Conservation (phyloP, 2,329 filamentous ascomycete genomes). For the Aspergillus sp. region DNA sequence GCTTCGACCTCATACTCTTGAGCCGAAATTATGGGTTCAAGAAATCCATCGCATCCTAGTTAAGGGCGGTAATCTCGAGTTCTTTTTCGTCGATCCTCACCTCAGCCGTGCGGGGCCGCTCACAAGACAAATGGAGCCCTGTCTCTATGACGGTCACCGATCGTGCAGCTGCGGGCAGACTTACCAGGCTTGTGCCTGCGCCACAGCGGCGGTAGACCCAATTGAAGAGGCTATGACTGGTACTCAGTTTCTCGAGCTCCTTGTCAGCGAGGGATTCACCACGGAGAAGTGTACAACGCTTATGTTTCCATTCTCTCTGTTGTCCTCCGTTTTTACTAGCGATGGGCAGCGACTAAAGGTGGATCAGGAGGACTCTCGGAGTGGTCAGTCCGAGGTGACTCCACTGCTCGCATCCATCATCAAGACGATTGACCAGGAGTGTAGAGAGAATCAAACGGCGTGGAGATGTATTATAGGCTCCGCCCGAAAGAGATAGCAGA, state of each 20-base stretch:
- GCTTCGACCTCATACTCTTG: neutral
- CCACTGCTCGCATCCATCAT: slow-evolving; percentile 1
- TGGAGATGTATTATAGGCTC: slow-evolving; percentile 4
- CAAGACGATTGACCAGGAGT: slow-evolving; percentile 3
- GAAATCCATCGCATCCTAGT: slow-evolving; percentile 2
- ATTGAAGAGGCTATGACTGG: neutral
- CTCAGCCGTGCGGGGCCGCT: neutral
- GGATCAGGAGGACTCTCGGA: neutral
- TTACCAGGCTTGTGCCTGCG: neutral
- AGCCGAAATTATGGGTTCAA: neutral
- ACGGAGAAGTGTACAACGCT: slow-evolving; percentile 4
- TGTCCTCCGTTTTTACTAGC: neutral
- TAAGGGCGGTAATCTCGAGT: neutral
- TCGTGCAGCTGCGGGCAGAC: neutral
- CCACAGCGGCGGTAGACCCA: neutral
- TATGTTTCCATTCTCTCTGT: slow-evolving; percentile 2
- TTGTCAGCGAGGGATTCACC: neutral
- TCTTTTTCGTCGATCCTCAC: neutral
- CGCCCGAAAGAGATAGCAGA: neutral
- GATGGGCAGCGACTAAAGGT: neutral
- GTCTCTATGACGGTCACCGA: neutral
- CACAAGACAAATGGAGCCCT: neutral
- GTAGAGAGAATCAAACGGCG: neutral
- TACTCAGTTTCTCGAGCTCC: slow-evolving; percentile 2
- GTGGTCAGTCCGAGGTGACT: neutral